These are phyloP conservation scores for Macrophomina pseudophaseolina DNA, from an alignment of 2,329 filamentous ascomycete genomes.

Conservation along the genomic window DNA sequence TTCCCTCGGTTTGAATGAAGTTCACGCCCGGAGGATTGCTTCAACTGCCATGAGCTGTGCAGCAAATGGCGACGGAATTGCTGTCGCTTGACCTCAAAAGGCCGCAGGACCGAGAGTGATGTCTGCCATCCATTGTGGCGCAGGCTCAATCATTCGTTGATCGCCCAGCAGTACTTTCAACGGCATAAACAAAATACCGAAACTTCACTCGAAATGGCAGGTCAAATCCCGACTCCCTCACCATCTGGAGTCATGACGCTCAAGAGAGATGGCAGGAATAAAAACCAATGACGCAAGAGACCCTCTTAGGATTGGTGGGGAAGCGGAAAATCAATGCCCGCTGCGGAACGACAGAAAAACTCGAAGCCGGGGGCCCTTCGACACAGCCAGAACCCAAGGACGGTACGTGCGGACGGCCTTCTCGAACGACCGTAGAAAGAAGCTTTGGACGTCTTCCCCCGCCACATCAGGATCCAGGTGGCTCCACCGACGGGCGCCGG, in stretches of 20 bases:
- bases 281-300: neutral
- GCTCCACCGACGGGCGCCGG: constrained; percentile 4
- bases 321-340: neutral
- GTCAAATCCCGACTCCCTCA: neutral
- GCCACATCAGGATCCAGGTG: neutral
- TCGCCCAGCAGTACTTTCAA: neutral
- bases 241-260: neutral
- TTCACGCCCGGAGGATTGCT: too few relatives aligned
- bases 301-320: neutral
- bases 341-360: neutral
- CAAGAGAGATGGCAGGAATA: neutral
- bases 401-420: constrained; percentile 14
- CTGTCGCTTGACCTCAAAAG: too few relatives aligned
- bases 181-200: neutral
- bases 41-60: too few relatives aligned
- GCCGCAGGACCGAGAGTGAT: too few relatives aligned
- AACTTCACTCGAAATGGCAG: neutral
- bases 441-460: neutral
- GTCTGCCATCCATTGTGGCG: too few relatives aligned
- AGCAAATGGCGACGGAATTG: too few relatives aligned
- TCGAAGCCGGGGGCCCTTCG: neutral
- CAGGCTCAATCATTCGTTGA: neutral
- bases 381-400: too few relatives aligned
- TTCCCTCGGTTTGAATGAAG: too few relatives aligned
- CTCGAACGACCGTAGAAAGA: constrained; percentile 14